Evolutionary conservation across 495 filamentous ascomycete species (phyloP).

Genomic region (Tuber brumale): DNA sequence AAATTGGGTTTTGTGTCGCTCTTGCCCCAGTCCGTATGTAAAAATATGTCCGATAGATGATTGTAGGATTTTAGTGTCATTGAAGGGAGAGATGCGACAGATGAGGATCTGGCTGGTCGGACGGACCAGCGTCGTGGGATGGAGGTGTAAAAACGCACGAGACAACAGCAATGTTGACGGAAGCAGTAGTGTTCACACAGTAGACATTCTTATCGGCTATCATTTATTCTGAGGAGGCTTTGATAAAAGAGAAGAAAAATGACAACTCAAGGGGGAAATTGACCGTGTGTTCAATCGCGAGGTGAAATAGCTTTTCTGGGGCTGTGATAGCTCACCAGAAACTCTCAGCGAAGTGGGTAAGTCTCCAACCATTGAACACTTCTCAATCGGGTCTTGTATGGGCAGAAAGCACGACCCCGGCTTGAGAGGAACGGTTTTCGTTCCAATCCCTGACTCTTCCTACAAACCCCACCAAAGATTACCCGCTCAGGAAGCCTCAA

Average conservation of each 20-base stretch:
- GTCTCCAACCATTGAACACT: not conserved
- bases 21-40: conserved; percentile 92
- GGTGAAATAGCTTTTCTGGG: no score
- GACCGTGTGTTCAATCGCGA: no score
- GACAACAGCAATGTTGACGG: no score
- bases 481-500: not conserved
- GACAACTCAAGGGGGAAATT: no score
- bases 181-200: conserved; percentile 71
- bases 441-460: not conserved
- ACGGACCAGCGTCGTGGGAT: conserved; percentile 23
- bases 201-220: conserved; percentile 43
- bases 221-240: conserved; percentile 7
- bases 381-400: not conserved
- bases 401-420: not conserved
- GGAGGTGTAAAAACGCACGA: conserved; percentile 55
- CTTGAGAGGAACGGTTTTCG: not conserved
- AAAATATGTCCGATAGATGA: conserved; percentile 34
- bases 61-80: not conserved
- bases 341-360: no score
- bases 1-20: conserved; percentile 89
- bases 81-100: conserved; percentile 12
- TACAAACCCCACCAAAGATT: not conserved
- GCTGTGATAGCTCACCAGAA: no score
- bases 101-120: conserved; percentile 7
- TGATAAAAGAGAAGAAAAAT: not conserved